Conservation (phyloP, 306 rosid genomes). For the Cyclanthera cordifolia region DNA sequence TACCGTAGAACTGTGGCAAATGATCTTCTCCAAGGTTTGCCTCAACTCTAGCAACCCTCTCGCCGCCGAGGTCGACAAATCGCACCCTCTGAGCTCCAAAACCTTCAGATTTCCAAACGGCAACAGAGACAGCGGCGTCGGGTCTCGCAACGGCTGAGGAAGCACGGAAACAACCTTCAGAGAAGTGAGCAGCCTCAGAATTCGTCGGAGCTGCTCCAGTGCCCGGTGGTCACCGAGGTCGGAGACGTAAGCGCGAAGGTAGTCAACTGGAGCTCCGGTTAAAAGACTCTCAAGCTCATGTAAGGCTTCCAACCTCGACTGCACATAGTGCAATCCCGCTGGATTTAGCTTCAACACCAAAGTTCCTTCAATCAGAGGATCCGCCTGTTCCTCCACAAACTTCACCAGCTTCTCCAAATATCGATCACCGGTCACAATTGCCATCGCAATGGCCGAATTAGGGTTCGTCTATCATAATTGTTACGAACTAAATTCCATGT, state of each 20-base stretch:
- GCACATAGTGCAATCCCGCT: conserved; percentile 80
- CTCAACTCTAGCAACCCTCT: conserved; percentile 73
- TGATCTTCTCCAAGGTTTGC: conserved; percentile 80
- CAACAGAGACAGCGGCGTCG: conserved; percentile 74
- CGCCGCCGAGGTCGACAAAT: conserved; percentile 87
- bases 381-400: conserved; percentile 67
- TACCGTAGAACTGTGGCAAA: conserved; percentile 91
- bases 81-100: conserved; percentile 90
- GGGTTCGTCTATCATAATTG: conserved; percentile 21
- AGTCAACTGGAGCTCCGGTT: conserved; percentile 81
- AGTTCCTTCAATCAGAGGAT: conserved; percentile 67
- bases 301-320: conserved; percentile 77
- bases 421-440: conserved; percentile 94
- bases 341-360: conserved; percentile 78
- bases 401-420: conserved; percentile 73
- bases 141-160: conserved; percentile 53
- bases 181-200: conserved; percentile 67
- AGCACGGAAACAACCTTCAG: conserved; percentile 79
- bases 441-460: conserved; percentile 36
- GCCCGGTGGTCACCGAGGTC: conserved; percentile 99
- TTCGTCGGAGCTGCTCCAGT: conserved; percentile 85
- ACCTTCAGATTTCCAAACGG: conserved; percentile 65
- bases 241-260: conserved; percentile 79
- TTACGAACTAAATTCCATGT: conserved; percentile 17
- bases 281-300: conserved; percentile 74